A percentile compares a stretch with the other conserved stretches of the same genome.
Conservation (phyloP, 1,284 basidiomycete genomes). For the Waitea zeae region DNA sequence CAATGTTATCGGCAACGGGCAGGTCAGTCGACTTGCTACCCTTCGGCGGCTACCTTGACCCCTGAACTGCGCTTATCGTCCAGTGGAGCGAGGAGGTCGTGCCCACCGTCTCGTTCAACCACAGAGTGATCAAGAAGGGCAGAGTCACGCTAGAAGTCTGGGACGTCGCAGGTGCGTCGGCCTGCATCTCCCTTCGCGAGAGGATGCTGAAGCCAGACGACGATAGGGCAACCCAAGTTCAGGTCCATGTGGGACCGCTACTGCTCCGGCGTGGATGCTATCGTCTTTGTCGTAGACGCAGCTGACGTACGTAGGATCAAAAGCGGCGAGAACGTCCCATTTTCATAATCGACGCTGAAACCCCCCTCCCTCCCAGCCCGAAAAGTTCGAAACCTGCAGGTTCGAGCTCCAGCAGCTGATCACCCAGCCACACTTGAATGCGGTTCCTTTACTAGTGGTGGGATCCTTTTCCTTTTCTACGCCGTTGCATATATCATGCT, state of each 20-base stretch:
- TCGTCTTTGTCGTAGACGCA: slow-evolving; percentile 89
- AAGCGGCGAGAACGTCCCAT: too few species aligned
- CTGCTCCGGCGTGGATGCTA: slow-evolving; percentile 86
- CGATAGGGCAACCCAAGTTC: slow-evolving; percentile 79
- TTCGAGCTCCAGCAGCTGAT: slow-evolving; percentile 86
- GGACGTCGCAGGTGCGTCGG: slow-evolving; percentile 68
- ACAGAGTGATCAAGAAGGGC: slow-evolving; percentile 70
- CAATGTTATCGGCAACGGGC: slow-evolving; percentile 77
- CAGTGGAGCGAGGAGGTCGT: slow-evolving; percentile 89
- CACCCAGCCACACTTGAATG: slow-evolving; percentile 49
- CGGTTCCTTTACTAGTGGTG: slow-evolving; percentile 82
- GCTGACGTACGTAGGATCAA: slow-evolving; percentile 47
- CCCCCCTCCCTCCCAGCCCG: slow-evolving; percentile 25
- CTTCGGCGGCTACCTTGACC: slow-evolving; percentile 3
- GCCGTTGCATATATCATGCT: too few species aligned
- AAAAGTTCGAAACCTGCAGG: slow-evolving; percentile 73
- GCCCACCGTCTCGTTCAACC: slow-evolving; percentile 87
- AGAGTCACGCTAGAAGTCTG: slow-evolving; percentile 89
- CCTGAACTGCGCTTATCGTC: background rate
- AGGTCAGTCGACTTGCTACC: slow-evolving; percentile 24
- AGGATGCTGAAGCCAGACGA: background rate
- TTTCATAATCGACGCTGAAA: slow-evolving; percentile 1
- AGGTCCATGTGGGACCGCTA: slow-evolving; percentile 92
- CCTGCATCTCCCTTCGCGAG: slow-evolving; percentile 7
- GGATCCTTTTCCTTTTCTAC: too few species aligned